Evolutionary conservation across 1,284 basidiomycete species (phyloP), one percentile per base, ranked within the genome.

Genomic region (Flammula alnicola): DNA sequence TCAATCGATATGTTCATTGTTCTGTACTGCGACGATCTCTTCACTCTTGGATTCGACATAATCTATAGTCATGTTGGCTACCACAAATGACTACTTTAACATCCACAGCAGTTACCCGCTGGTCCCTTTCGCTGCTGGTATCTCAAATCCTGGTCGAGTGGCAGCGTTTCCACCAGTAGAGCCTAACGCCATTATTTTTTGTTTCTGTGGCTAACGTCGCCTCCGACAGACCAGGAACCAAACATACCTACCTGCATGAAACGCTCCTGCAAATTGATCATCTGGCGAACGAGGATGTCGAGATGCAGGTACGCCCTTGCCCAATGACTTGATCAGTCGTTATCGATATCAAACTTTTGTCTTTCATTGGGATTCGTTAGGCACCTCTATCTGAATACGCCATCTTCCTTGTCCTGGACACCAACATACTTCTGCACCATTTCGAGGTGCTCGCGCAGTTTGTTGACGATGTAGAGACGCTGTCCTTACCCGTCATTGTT

Each of bases 381-480:
- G 69, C 67, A 5, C 71, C 75, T 23, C 52, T 71, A 17, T 65
- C 68, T 5, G 74, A 77, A 55, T 64, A 63, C 49, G 59, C 64
- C 46, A 66, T 71, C 11, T 79, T 77, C 56, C 60, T 91, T 35
- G 77, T 91, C 14, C 61, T 88, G 27, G 88, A 91, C 62, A 91
- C 88, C 20, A 91, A 91, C 59, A 78, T 90, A 51, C 69, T 91
- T 12, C 67, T 91, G 52, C 77, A 83, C 60, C 74, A 82, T 57
- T 77, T 88, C 51, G 78, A 83, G 45, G 74, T 79, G 31, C 66
- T 91, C 50, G 74, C 79, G 55, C 75, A 76, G 46, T 88, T 91
- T 60, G 80, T 83, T 38, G 70, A 74, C 6, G 84, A 88, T 61
- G 70, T 82, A 23, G 82, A 86, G 56, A 65, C 62, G 29, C 60